Percentiles rank a stretch among this genome's conserved stretches.
Evolutionary conservation across 2,329 filamentous ascomycete genomes (phyloP).

Genomic region (Talaromyces albobiverticillius): DNA sequence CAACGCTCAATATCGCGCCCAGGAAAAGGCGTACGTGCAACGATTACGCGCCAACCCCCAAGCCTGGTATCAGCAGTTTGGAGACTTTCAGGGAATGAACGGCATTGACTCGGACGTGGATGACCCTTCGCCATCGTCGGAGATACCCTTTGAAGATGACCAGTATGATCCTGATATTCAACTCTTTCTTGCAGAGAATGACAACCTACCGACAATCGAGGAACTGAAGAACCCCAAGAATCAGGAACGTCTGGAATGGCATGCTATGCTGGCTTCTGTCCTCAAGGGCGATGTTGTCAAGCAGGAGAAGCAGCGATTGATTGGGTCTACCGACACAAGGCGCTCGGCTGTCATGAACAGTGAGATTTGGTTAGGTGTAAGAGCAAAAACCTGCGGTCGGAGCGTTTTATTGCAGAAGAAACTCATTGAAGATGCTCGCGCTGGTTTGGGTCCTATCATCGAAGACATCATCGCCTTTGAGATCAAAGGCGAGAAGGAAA

Average conservation of each 20-base stretch:
- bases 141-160: slow-evolving; percentile 77
- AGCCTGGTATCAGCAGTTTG: slow-evolving; percentile 63
- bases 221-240: slow-evolving; percentile 86
- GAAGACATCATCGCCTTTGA: slow-evolving; percentile 91
- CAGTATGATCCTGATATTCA: slow-evolving; percentile 87
- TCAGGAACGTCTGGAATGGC: slow-evolving; percentile 91
- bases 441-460: slow-evolving; percentile 68
- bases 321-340: slow-evolving; percentile 74
- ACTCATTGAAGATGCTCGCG: slow-evolving; percentile 80
- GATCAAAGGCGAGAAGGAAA: slow-evolving; percentile 90
- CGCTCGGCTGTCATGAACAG: slow-evolving; percentile 64
- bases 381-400: slow-evolving; percentile 78
- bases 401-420: slow-evolving; percentile 80
- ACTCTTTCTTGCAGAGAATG: slow-evolving; percentile 88
- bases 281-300: slow-evolving; percentile 94
- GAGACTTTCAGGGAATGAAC: slow-evolving; percentile 66
- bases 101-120: slow-evolving; percentile 81
- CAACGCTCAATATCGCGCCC: slow-evolving; percentile 71
- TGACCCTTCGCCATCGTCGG: slow-evolving; percentile 83
- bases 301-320: slow-evolving; percentile 94
- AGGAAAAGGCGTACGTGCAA: slow-evolving; percentile 94
- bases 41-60: slow-evolving; percentile 78
- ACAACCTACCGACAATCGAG: slow-evolving; percentile 82
- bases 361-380: slow-evolving; percentile 84
- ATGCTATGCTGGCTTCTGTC: slow-evolving; percentile 94